A percentile compares a stretch with the other conserved stretches of the same genome.
Evolutionary conservation across 345 rosid genomes (phyloP).

Genomic region (Sisymbrium altissimum): DNA sequence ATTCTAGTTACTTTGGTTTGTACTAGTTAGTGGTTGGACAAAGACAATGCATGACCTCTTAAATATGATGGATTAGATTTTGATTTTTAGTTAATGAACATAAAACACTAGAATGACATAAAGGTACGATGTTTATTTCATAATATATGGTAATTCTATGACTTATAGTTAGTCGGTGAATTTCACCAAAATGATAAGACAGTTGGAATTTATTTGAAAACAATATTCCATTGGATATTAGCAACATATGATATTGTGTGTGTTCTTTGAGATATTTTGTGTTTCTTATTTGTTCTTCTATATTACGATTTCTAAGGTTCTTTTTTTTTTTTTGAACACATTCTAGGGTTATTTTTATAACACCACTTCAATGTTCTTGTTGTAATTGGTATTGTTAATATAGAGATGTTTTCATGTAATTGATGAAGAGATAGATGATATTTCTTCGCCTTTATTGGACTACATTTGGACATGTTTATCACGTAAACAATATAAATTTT

Average conservation of each 20-base stretch:
- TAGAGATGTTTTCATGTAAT: neutral
- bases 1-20: conserved; percentile 34
- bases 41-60: conserved; percentile 29
- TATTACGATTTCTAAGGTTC: neutral
- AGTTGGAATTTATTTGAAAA: neutral
- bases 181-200: conserved; percentile 14
- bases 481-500: neutral
- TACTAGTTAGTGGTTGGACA: conserved; percentile 28
- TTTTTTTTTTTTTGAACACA: neutral
- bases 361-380: neutral
- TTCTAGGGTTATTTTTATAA: no score
- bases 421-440: neutral
- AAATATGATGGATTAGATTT: conserved; percentile 14
- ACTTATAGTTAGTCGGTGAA: neutral
- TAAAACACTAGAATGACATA: conserved; percentile 28
- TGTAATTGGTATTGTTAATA: neutral
- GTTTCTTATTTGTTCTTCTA: neutral
- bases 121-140: conserved; percentile 19
- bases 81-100: conserved; percentile 1
- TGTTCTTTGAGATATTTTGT: neutral
- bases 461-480: neutral
- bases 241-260: neutral
- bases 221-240: neutral
- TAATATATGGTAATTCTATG: neutral
- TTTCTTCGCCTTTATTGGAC: neutral